These are phyloP conservation scores for Straminergon stramineum DNA, from an alignment of 225 moss, liverwort and hornwort species.

Conservation along the genomic window DNA sequence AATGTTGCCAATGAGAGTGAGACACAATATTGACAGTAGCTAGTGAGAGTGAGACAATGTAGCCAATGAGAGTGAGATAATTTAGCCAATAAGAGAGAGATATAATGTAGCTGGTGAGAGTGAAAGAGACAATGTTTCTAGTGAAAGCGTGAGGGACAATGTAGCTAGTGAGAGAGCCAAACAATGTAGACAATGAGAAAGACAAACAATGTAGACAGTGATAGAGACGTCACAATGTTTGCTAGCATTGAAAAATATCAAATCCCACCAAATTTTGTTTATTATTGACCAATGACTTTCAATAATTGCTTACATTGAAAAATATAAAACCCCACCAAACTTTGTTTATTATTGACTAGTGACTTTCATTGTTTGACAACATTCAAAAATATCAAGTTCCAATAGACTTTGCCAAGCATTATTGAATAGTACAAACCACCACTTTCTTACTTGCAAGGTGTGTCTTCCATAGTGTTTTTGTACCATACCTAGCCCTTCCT, in stretches of 20 bases:
- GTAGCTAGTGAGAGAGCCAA: no score
- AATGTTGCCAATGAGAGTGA: background rate
- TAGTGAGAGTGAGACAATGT: no score
- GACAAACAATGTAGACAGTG: no score
- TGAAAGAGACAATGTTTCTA: no score
- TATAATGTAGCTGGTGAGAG: no score
- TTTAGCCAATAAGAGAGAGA: no score
- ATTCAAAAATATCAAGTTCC: background rate
- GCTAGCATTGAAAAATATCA: background rate
- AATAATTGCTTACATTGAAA: background rate
- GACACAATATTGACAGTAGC: no score
- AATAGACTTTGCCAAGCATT: background rate
- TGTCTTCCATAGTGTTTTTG: background rate
- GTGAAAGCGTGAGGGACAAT: no score
- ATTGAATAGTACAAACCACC: background rate
- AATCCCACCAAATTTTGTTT: background rate
- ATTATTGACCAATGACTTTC: background rate
- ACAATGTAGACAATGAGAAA: no score
- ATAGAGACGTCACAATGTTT: background rate
- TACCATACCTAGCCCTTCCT: fast-evolving
- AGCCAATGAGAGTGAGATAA: no score
- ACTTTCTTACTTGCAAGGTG: no score
- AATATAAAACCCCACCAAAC: background rate
- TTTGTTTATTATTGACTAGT: background rate
- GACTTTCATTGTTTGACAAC: fast-evolving